Evolutionary conservation across 2,329 filamentous ascomycete genomes (phyloP), one percentile per base, ranked within the genome.

Genomic region (Cercospora citrullina): DNA sequence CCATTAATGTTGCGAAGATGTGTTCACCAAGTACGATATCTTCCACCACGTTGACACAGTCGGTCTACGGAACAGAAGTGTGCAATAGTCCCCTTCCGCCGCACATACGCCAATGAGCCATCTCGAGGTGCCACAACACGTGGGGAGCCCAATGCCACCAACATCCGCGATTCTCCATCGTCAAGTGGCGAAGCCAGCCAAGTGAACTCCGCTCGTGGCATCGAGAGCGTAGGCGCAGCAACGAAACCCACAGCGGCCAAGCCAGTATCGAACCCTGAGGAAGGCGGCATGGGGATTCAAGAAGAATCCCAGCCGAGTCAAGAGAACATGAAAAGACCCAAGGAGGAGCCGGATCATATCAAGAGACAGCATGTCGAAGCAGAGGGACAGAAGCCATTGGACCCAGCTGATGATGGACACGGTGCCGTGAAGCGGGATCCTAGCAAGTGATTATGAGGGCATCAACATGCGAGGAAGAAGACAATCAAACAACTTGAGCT

Each of bases 361-460:
- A 73, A 74, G 70, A 69, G 65, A 28, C 42, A 69, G 63, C 63
- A 71, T 65, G 71, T 69, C 1, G 68, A 73, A 64, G 48, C 69
- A 62, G 63, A 68, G 70, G 72, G 72, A 21, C 59, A 70, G 65
- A 71, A 65, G 63, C 71, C 71, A 31, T 57, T 73, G 55, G 69
- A 74, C 55, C 65, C 71, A 39, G 72, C 68, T 33, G 66, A 73
- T 66, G 69, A 71, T 57, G 64, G 64, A 7, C 60, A 53, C 45
- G 42, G 57, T 9, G 57, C 42, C 28, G 28, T 45, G 21, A 61
- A 33, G 9, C 53, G 53, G 21, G 26, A 57, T 12, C 53, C 53
- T 7, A 57, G n/a, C 53, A 57, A 57, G 26, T 57, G 14, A 57
- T n/a, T n/a, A n/a, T n/a, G n/a, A n/a, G n/a, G n/a, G n/a, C n/a